These are phyloP conservation scores for Mycena filopes DNA, from an alignment of 768 basidiomycete species.

Conservation along the genomic window DNA sequence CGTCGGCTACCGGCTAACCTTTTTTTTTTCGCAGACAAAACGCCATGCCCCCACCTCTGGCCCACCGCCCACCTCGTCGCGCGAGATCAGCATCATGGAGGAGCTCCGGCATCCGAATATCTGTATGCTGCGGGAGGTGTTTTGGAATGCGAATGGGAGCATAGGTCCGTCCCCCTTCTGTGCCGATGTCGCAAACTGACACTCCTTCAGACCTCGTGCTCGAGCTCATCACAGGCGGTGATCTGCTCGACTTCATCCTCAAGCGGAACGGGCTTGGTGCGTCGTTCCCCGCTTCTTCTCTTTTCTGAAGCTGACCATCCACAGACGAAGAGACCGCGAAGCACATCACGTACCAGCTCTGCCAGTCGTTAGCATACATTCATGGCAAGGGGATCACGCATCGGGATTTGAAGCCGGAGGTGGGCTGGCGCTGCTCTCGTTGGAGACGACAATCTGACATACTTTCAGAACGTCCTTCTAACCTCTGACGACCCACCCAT, in stretches of 20 bases:
- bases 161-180: slow-evolving; percentile 48
- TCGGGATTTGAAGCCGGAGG: slow-evolving; percentile 94
- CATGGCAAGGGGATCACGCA: slow-evolving; percentile 85
- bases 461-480: slow-evolving; percentile 90
- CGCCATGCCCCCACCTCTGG: slow-evolving; percentile 26
- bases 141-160: slow-evolving; percentile 54
- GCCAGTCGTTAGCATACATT: slow-evolving; percentile 82
- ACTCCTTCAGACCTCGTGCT: slow-evolving; percentile 22
- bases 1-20: slow-evolving; percentile 28
- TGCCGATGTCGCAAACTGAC: slow-evolving; percentile 59
- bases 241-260: slow-evolving; percentile 21
- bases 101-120: slow-evolving; percentile 67
- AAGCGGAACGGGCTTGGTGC: neutral
- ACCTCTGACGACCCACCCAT: slow-evolving; percentile 73
- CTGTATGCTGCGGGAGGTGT: slow-evolving; percentile 68
- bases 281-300: slow-evolving; percentile 11
- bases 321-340: slow-evolving; percentile 66
- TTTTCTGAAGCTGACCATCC: neutral
- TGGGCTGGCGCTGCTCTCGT: slow-evolving; percentile 39
- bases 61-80: slow-evolving; percentile 31
- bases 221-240: slow-evolving; percentile 22
- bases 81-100: slow-evolving; percentile 70
- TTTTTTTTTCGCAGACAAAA: slow-evolving; percentile 39
- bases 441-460: slow-evolving; percentile 9
- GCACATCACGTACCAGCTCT: slow-evolving; percentile 85